These are phyloP conservation scores for Angomonas ambiguus DNA, from an alignment of 208 protist genomes.

Conservation along the genomic window DNA sequence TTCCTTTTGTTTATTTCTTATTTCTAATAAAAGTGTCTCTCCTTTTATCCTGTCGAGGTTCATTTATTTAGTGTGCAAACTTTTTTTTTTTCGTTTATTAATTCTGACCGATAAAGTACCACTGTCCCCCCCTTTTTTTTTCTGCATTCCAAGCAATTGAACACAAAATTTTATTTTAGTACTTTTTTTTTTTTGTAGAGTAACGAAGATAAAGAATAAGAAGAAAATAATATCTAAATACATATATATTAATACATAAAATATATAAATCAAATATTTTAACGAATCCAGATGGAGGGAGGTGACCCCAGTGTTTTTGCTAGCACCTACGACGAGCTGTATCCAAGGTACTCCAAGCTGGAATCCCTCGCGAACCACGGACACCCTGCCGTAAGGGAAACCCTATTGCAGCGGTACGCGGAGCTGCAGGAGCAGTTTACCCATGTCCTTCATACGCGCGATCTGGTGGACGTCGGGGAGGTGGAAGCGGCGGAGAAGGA, in stretches of 20 bases:
- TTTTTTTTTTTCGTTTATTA: too few species aligned
- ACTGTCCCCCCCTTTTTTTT: too few species aligned
- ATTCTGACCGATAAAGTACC: too few species aligned
- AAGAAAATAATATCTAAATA: too few species aligned
- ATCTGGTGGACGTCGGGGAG: not conserved
- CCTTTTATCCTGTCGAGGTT: not conserved
- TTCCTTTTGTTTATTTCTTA: slow-evolving; percentile 9
- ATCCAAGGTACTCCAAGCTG: not conserved
- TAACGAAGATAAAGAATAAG: too few species aligned
- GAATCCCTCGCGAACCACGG: not conserved
- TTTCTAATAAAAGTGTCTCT: slow-evolving; percentile 7
- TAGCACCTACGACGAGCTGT: slow-evolving; percentile 7
- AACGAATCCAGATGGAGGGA: not conserved
- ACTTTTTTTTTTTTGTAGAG: too few species aligned
- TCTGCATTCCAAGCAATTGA: too few species aligned
- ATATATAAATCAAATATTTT: not conserved
- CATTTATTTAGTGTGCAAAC: too few species aligned
- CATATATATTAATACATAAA: not conserved
- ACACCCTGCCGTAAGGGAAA: not conserved
- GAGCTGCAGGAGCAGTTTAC: slow-evolving; percentile 10
- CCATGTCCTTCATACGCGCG: not conserved
- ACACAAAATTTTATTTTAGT: too few species aligned
- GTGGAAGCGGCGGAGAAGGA: not conserved
- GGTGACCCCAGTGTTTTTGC: not conserved
- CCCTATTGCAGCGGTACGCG: not conserved